Evolutionary conservation across 352 stramenopile genomes (phyloP).

Genomic region (Globisporangium cederbergense): DNA sequence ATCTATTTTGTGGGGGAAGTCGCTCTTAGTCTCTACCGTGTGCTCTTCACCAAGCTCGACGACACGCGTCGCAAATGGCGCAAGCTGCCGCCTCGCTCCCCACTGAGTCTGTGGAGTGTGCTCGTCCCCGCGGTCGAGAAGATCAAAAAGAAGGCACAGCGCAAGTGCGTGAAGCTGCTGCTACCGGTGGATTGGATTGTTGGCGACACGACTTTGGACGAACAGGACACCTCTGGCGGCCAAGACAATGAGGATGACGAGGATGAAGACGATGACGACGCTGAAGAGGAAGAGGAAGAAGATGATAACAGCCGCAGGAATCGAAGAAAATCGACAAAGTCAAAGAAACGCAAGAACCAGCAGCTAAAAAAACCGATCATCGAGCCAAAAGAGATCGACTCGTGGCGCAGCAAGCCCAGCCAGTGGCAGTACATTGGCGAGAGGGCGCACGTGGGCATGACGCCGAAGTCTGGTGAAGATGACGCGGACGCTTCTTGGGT

Average conservation of each 20-base stretch:
- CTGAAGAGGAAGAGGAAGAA: conserved; percentile 29
- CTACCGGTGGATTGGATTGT: conserved; percentile 65
- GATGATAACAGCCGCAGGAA: background rate
- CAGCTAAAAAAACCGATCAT: conserved; percentile 22
- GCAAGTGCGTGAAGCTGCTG: conserved; percentile 48
- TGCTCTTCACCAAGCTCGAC: conserved; percentile 30
- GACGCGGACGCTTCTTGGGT: conserved; percentile 20
- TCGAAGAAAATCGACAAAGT: conserved; percentile 19
- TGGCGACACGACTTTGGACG: conserved; percentile 43
- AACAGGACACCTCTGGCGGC: conserved; percentile 23
- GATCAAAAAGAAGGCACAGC: conserved; percentile 61
- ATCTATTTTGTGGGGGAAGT: conserved; percentile 74
- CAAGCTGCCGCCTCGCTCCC: background rate
- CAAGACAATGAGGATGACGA: conserved; percentile 34
- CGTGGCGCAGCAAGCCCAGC: conserved; percentile 18
- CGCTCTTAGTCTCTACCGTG: conserved; percentile 49
- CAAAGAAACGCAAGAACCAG: conserved; percentile 20
- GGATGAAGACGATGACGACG: conserved; percentile 35
- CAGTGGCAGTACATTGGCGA: conserved; percentile 42
- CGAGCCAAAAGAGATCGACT: conserved; percentile 30
- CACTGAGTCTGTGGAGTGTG: conserved; percentile 26
- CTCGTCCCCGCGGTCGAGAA: conserved; percentile 45
- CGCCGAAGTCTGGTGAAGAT: conserved; percentile 9
- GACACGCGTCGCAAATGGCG: conserved; percentile 9
- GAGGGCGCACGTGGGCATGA: conserved; percentile 29